Conservation (phyloP, 805 yeast genomes). For the Hanseniaspora clermontiae region DNA sequence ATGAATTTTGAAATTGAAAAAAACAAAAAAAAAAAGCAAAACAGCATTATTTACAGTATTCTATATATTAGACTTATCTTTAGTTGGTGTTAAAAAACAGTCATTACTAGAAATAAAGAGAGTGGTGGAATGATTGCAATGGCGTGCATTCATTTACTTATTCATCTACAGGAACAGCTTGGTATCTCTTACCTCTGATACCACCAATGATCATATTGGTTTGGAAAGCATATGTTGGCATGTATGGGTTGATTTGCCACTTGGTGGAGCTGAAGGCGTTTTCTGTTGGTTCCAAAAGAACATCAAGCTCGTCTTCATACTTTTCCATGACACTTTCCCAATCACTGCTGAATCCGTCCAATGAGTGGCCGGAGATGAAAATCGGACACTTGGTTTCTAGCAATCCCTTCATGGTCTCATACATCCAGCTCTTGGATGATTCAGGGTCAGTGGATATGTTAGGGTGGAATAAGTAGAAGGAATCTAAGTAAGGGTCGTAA, state of each 20-base stretch:
- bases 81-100: no score
- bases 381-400: slow-evolving; percentile 88
- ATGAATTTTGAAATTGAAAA: neutral
- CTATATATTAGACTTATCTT: neutral
- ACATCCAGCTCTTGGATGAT: slow-evolving; percentile 76
- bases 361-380: slow-evolving; percentile 80
- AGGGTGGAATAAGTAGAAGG: slow-evolving; percentile 90
- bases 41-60: neutral
- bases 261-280: slow-evolving; percentile 77
- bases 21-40: neutral
- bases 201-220: slow-evolving; percentile 84
- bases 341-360: slow-evolving; percentile 57
- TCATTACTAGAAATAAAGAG: no score
- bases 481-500: slow-evolving; percentile 90
- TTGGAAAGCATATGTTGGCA: slow-evolving; percentile 89
- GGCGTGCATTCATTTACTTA: no score
- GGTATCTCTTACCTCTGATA: slow-evolving; percentile 92
- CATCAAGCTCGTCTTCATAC: slow-evolving; percentile 66
- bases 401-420: slow-evolving; percentile 69
- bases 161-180: slow-evolving; percentile 41
- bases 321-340: slow-evolving; percentile 53
- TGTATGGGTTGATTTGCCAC: slow-evolving; percentile 84
- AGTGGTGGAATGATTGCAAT: no score
- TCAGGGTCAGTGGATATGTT: slow-evolving; percentile 72
- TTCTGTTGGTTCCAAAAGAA: slow-evolving; percentile 57